Percentiles rank a stretch among this genome's conserved stretches.
These are phyloP conservation scores for Pythium rishiriense DNA, from an alignment of 352 stramenopile species.

Conservation along the genomic window DNA sequence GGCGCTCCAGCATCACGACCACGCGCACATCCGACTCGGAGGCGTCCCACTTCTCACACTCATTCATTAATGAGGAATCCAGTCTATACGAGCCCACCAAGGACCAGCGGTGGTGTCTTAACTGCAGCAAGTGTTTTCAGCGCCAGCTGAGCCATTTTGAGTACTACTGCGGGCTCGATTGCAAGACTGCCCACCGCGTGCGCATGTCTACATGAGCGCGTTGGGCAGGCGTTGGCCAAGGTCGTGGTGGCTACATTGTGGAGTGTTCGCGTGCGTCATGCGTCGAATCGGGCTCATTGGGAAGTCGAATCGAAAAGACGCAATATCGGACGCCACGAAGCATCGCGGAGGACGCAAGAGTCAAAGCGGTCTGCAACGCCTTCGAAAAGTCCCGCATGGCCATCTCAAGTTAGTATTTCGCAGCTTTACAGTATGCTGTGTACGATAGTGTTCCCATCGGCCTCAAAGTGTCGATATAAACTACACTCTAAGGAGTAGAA, in stretches of 20 bases:
- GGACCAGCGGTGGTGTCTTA: constrained; percentile 74
- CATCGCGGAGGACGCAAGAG: background rate
- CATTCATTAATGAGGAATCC: constrained; percentile 22
- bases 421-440: background rate
- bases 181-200: constrained; percentile 65
- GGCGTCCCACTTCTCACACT: constrained; percentile 23
- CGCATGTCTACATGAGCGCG: constrained; percentile 27
- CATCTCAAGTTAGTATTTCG: background rate
- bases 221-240: background rate
- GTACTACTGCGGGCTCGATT: constrained; percentile 68
- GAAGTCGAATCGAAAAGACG: background rate
- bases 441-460: constrained; percentile 11
- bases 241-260: background rate
- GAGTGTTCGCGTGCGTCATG: background rate
- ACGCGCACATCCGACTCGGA: constrained; percentile 27
- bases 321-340: background rate
- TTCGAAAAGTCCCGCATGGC: background rate
- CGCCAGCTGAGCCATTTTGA: constrained; percentile 67
- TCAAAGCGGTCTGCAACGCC: background rate
- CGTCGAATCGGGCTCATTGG: background rate
- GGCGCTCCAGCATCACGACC: constrained; percentile 25
- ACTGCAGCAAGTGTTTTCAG: constrained; percentile 80
- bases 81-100: constrained; percentile 54
- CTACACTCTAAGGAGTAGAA: background rate
- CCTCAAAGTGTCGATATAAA: background rate